Conservation (phyloP, 164 flowering plant species). For the Cinnamomum chago region DNA sequence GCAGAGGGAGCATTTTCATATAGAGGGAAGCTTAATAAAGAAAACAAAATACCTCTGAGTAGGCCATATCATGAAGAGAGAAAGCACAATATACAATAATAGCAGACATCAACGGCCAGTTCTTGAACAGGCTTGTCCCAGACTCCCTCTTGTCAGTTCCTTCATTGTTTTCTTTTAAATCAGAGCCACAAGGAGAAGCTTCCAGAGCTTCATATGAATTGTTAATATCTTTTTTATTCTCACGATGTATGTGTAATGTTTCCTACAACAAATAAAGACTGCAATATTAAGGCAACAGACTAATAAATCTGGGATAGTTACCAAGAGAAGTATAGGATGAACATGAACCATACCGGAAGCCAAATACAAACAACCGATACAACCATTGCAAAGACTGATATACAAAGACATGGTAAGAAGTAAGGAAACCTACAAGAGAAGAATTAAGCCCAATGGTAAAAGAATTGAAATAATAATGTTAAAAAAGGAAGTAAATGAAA, state of each 20-base stretch:
- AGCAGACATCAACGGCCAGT: conserved; percentile 89
- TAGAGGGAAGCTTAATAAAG: neutral
- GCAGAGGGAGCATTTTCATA: neutral
- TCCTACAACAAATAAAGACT: conserved; percentile 46
- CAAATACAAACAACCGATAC: conserved; percentile 33
- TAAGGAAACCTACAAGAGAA: conserved; percentile 45
- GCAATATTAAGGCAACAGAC: neutral
- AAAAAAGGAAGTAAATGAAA: neutral
- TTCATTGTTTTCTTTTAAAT: conserved; percentile 13
- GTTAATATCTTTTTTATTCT: conserved; percentile 1
- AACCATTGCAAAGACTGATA: conserved; percentile 35
- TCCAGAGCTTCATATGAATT: conserved; percentile 37
- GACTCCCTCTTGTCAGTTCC: conserved; percentile 20
- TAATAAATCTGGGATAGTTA: neutral
- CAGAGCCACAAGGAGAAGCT: conserved; percentile 20
- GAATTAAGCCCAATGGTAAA: neutral
- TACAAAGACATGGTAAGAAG: conserved; percentile 57
- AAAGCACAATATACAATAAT: conserved; percentile 72
- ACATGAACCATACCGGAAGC: conserved; percentile 14
- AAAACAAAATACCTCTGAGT: conserved; percentile 52
- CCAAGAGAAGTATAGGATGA: neutral
- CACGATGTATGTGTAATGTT: conserved; percentile 60
- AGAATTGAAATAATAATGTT: neutral
- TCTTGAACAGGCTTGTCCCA: conserved; percentile 46
- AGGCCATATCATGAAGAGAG: conserved; percentile 87